Evolutionary conservation across 352 stramenopile genomes (phyloP), one percentile per base, ranked within the genome.

Genomic region (Peronospora destructor): DNA sequence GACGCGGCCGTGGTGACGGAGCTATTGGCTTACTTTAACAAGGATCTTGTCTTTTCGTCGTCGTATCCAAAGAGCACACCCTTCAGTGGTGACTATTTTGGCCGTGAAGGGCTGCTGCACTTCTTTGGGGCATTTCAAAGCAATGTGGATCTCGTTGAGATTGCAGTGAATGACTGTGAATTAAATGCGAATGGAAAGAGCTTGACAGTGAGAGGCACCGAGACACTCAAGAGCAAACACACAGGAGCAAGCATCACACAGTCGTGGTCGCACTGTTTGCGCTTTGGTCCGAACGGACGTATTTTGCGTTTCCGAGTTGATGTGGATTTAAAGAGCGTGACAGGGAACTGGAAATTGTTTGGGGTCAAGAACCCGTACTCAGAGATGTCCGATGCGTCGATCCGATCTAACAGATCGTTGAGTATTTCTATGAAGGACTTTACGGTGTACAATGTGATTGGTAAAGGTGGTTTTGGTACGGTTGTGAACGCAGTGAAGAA

Each of bases 401-500:
- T 94, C 25, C 76, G 78, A 21, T 94, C 82, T 11, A 94, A 83
- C 50, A 74, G 81, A 9, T 87, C 81, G 53, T 58, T 92, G 19
- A 88, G 76, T 68, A 91, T 94, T 48, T 94, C 81, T 8, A 79
- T 94, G 57, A 91, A 92, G 50, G 84, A 92, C 41, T 94, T 92
- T 34, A 94, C 84, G 4, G 81, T 92, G 36, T 94, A 92, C 67
- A 92, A 92, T 33, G 84, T 94, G 43, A 94, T 94, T 44, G 84
- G 84, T 34, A 94, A 94, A 61, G 81, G 84, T 11, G 82, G 81
- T 4, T 92, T 94, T 36, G 81, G 81, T 45, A 94, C 84, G 6
- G 84, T 94, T n/a, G 81, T 94, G 61, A 94, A 90, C 48, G 84
- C 84, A 10, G 84, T 94, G 14, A 93, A 93, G 54, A 93, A 93